Evolutionary conservation across 1,139 yeast species (phyloP).

Genomic region (Blastobotrys persicus): DNA sequence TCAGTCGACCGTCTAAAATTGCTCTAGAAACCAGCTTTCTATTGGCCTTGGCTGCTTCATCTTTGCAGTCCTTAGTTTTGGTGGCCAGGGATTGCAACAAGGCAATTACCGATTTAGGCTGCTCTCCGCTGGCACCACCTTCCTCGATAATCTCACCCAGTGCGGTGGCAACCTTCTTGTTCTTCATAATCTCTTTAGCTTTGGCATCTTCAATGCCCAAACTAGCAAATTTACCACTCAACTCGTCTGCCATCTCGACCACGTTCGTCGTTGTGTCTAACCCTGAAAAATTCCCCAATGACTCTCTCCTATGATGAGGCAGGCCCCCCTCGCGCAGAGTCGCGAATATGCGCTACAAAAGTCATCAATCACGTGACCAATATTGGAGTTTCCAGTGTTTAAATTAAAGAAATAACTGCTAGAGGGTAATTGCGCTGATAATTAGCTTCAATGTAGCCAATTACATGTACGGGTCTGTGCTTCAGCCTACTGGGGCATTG

Average conservation of each 20-base stretch:
- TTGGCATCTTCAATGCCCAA: constrained; percentile 54
- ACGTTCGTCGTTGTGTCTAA: constrained; percentile 7
- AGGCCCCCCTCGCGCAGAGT: neutral
- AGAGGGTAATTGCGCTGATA: no score
- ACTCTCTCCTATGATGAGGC: neutral
- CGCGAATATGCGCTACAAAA: no score
- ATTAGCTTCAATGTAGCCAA: no score
- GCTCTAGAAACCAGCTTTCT: constrained; percentile 56
- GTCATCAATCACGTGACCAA: no score
- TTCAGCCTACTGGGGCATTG: no score
- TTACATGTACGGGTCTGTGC: no score
- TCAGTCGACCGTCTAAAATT: constrained; percentile 61
- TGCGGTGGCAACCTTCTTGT: constrained; percentile 76
- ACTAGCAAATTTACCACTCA: constrained; percentile 48
- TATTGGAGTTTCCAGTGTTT: no score
- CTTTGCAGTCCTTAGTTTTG: constrained; percentile 32
- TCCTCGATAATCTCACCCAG: constrained; percentile 57
- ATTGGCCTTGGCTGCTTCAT: constrained; percentile 31
- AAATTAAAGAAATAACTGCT: no score
- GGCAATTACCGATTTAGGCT: constrained; percentile 50
- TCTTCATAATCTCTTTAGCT: constrained; percentile 65
- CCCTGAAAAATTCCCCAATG: neutral
- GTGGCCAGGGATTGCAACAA: constrained; percentile 77
- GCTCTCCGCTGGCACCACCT: constrained; percentile 34
- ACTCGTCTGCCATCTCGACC: constrained; percentile 33